Evolutionary conservation across 768 basidiomycete species (phyloP).

Genomic region (Brasilioporus rufonigricans): DNA sequence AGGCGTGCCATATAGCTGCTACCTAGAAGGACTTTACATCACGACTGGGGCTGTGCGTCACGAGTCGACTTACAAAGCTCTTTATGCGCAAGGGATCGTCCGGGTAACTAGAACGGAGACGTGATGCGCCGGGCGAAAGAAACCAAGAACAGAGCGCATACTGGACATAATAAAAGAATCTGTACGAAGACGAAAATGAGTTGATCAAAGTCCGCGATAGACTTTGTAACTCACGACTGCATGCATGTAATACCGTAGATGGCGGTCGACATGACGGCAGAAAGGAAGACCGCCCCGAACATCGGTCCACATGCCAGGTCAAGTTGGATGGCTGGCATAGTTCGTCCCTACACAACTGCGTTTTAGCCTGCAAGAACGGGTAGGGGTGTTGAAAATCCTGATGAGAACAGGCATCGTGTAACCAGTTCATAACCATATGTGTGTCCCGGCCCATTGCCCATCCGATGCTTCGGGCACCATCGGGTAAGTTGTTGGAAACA

Average conservation of each 20-base stretch:
- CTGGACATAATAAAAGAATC: not conserved
- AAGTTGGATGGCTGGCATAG: not conserved
- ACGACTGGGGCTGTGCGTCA: not conserved
- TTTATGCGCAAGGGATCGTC: not conserved
- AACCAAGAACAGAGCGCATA: not conserved
- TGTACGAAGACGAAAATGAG: not conserved
- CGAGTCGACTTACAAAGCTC: not conserved
- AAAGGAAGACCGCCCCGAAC: not conserved
- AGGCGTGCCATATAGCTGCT: conserved; percentile 4
- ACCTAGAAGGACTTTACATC: not conserved
- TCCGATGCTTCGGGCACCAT: not conserved
- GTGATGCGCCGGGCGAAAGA: not conserved
- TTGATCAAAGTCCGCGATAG: not conserved
- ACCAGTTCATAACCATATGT: not conserved
- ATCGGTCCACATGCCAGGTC: not conserved
- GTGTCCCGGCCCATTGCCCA: not conserved
- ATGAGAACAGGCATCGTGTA: not conserved
- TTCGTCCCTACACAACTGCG: not conserved
- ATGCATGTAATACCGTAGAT: not conserved
- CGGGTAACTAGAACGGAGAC: not conserved
- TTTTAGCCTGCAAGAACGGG: not conserved
- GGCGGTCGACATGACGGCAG: not conserved
- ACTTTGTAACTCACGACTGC: not conserved
- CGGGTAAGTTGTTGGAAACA: not conserved
- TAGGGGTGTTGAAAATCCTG: not conserved